phyloP scores from a whole-genome alignment of 2,329 filamentous ascomycete species.

The Aspergillus sp. region DNA sequence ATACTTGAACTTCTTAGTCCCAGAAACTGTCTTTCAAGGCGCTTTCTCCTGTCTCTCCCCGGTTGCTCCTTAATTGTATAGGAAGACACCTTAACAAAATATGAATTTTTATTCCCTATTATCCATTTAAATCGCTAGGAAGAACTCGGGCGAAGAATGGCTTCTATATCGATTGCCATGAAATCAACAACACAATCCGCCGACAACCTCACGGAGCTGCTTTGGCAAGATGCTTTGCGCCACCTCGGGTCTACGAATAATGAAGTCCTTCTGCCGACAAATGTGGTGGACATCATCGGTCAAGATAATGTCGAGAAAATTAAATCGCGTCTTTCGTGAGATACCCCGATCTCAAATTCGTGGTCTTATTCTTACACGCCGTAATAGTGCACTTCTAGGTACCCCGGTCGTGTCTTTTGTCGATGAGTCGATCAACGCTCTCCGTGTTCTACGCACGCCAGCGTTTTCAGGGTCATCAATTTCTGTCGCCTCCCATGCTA shows the following conservation, averaged over 20 bases:
- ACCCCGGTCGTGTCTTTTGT: slow-evolving; percentile 27
- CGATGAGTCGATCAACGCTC: slow-evolving; percentile 28
- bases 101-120: neutral
- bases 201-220: slow-evolving; percentile 23
- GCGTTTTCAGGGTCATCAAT: slow-evolving; percentile 22
- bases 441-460: slow-evolving; percentile 31
- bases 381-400: slow-evolving; percentile 25
- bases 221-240: slow-evolving; percentile 33
- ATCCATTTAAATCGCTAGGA: neutral
- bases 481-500: slow-evolving; percentile 24
- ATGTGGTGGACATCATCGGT: slow-evolving; percentile 31
- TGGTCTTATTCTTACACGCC: slow-evolving; percentile 10
- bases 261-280: slow-evolving; percentile 32
- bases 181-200: slow-evolving; percentile 13
- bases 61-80: neutral
- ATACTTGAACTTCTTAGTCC: slow-evolving; percentile 4
- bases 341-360: neutral
- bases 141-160: slow-evolving; percentile 9
- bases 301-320: slow-evolving; percentile 30
- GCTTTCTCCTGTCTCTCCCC: slow-evolving; percentile 5
- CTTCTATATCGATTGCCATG: slow-evolving; percentile 14
- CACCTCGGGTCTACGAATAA: slow-evolving; percentile 31
- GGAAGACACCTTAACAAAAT: neutral
- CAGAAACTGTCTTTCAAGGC: slow-evolving; percentile 8
- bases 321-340: slow-evolving; percentile 32